phyloP scores from a whole-genome alignment of 371 early-diverging fungal genomes.

The Mucor irregularis region DNA sequence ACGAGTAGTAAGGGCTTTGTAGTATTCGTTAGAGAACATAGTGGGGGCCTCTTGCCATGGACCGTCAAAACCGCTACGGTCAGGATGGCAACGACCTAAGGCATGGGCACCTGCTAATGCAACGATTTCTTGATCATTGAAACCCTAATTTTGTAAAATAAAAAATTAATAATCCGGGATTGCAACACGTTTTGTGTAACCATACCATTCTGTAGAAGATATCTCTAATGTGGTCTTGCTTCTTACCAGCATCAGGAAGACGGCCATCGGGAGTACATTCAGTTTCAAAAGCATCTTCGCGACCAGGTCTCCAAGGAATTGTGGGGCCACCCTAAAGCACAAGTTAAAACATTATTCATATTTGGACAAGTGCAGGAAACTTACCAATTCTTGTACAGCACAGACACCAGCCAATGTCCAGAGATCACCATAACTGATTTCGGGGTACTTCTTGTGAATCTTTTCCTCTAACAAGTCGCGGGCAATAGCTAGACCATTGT shows the following conservation, averaged over 20 bases:
- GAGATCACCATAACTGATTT: constrained; percentile 89
- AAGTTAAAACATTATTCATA: neutral
- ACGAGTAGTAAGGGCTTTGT: constrained; percentile 72
- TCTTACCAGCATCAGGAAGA: constrained; percentile 87
- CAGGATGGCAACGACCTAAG: constrained; percentile 93
- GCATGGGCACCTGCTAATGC: constrained; percentile 93
- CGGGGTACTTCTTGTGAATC: constrained; percentile 83
- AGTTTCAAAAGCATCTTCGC: constrained; percentile 58
- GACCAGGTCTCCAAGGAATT: constrained; percentile 89
- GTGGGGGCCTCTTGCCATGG: constrained; percentile 92
- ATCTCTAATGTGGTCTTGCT: constrained; percentile 73
- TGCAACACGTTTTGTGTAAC: neutral
- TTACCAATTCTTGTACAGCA: constrained; percentile 85
- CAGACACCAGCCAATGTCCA: constrained; percentile 93
- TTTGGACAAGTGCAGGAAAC: no score
- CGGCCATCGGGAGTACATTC: constrained; percentile 86
- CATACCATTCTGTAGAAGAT: constrained; percentile 89
- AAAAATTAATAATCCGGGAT: neutral
- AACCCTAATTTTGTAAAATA: constrained; percentile 51
- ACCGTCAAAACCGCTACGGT: constrained; percentile 88
- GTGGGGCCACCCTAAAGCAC: constrained; percentile 73
- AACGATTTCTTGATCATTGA: constrained; percentile 95
- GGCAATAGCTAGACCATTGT: constrained; percentile 83
- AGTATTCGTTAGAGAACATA: constrained; percentile 88
- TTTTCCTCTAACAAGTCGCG: constrained; percentile 74